phyloP scores from a whole-genome alignment of 1,284 basidiomycete species.

The Leccinum subfulvum region DNA sequence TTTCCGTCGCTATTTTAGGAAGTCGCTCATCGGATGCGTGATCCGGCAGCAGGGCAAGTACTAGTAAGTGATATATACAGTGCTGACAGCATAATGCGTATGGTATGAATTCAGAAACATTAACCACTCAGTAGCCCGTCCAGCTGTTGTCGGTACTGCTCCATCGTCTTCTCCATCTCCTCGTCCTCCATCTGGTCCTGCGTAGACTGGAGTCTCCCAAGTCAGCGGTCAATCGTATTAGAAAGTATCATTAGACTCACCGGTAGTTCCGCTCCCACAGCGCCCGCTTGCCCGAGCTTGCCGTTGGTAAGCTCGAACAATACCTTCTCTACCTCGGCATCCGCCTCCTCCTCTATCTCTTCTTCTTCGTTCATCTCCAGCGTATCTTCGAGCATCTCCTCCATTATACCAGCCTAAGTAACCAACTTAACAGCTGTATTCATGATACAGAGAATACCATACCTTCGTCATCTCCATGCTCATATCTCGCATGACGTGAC shows the following conservation, averaged over 20 bases:
- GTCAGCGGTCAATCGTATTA: conserved; percentile 11
- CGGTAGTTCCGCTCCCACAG: conserved; percentile 73
- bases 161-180: conserved; percentile 81
- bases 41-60: too few species aligned
- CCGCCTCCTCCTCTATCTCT: conserved; percentile 94
- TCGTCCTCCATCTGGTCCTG: conserved; percentile 71
- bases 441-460: conserved; percentile 9
- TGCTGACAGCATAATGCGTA: conserved; percentile 5
- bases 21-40: conserved; percentile 1
- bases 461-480: conserved; percentile 99
- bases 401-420: conserved; percentile 83
- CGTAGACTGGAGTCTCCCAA: conserved; percentile 38
- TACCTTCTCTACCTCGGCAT: conserved; percentile 96
- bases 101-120: conserved; percentile 23
- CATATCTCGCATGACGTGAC: conserved; percentile 94
- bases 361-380: conserved; percentile 89
- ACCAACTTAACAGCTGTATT: conserved; percentile 10
- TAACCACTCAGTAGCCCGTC: conserved; percentile 79
- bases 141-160: conserved; percentile 83
- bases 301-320: conserved; percentile 95
- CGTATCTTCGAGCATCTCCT: conserved; percentile 90
- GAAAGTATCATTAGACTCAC: conserved; percentile 48
- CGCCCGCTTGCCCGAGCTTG: conserved; percentile 83
- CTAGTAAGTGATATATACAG: too few species aligned
- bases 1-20: conserved; percentile 13